phyloP scores from a whole-genome alignment of 768 basidiomycete genomes.

The Punctularia strigosozonata region DNA sequence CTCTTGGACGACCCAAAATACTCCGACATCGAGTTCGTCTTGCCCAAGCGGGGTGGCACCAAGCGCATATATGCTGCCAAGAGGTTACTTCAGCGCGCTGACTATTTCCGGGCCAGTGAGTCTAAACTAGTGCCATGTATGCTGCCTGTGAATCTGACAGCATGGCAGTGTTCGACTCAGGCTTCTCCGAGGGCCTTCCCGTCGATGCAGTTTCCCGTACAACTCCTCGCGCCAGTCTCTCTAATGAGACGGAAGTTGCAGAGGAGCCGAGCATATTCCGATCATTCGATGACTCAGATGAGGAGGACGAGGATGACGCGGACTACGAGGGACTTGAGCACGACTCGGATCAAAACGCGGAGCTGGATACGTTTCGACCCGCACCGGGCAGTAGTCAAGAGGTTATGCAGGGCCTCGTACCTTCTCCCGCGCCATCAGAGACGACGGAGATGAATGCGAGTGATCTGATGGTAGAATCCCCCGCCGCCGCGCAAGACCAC shows the following conservation, averaged over 20 bases:
- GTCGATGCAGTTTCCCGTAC: constrained; percentile 13
- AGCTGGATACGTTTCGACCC: too few relatives aligned
- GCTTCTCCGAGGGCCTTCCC: constrained; percentile 40
- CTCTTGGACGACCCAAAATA: constrained; percentile 75
- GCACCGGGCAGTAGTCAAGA: too few relatives aligned
- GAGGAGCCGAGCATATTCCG: too few relatives aligned
- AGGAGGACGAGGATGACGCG: constrained; percentile 37
- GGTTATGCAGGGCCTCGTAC: too few relatives aligned
- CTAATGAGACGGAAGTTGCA: constrained; percentile 38
- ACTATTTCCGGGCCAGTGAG: constrained; percentile 71
- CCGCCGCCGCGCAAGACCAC: too few relatives aligned
- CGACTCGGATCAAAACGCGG: constrained; percentile 3
- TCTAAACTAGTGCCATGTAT: not conserved
- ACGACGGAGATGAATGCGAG: too few relatives aligned
- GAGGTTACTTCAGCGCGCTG: constrained; percentile 54
- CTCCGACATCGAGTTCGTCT: constrained; percentile 74
- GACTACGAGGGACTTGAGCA: constrained; percentile 11
- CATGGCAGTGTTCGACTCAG: constrained; percentile 56
- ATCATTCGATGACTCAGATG: constrained; percentile 38
- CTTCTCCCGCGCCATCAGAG: too few relatives aligned
- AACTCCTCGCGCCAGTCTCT: constrained; percentile 15
- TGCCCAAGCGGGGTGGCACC: constrained; percentile 36
- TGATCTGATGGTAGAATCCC: too few relatives aligned
- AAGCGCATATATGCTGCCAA: constrained; percentile 56
- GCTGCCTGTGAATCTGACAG: constrained; percentile 1